phyloP scores from a whole-genome alignment of 2,329 filamentous ascomycete genomes.

The Xylariomycetidae sp. region DNA sequence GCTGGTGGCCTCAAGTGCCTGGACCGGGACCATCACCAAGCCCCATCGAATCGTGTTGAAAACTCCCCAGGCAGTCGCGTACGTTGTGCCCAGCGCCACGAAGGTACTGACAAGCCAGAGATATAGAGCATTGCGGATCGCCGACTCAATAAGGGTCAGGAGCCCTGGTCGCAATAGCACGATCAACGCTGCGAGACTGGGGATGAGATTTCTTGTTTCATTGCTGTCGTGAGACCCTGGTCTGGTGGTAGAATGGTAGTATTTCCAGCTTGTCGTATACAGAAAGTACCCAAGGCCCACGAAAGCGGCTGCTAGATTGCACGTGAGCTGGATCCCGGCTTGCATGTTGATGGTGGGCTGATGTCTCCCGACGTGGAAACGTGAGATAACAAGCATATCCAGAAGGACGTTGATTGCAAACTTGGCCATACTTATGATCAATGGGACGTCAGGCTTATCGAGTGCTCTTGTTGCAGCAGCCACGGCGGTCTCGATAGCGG shows the following conservation, averaged over 20 bases:
- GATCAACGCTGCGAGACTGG: conserved; percentile 39
- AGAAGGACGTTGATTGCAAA: conserved; percentile 64
- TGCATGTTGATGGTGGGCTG: conserved; percentile 60
- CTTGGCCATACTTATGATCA: conserved; percentile 60
- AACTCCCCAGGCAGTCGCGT: conserved; percentile 68
- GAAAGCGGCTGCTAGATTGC: conserved; percentile 51
- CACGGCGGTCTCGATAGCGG: conserved; percentile 59
- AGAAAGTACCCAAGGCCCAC: conserved; percentile 58
- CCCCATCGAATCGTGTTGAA: conserved; percentile 74
- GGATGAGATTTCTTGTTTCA: conserved; percentile 19
- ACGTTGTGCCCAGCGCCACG: conserved; percentile 56
- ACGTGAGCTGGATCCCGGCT: conserved; percentile 58
- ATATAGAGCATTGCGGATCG: conserved; percentile 63
- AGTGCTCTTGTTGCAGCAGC: conserved; percentile 58
- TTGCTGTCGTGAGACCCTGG: too few relatives aligned
- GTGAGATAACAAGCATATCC: conserved; percentile 62
- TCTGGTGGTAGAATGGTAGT: too few relatives aligned
- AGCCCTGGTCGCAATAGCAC: conserved; percentile 53
- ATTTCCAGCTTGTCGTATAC: conserved; percentile 34
- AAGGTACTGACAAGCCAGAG: conserved; percentile 66
- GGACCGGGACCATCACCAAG: conserved; percentile 68
- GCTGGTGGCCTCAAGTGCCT: conserved; percentile 60
- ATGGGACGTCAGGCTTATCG: conserved; percentile 64
- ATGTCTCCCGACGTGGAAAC: conserved; percentile 52
- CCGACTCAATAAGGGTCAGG: conserved; percentile 59